Evolutionary conservation across 352 stramenopile species (phyloP).

Genomic region (Globisporangium orthogonon): DNA sequence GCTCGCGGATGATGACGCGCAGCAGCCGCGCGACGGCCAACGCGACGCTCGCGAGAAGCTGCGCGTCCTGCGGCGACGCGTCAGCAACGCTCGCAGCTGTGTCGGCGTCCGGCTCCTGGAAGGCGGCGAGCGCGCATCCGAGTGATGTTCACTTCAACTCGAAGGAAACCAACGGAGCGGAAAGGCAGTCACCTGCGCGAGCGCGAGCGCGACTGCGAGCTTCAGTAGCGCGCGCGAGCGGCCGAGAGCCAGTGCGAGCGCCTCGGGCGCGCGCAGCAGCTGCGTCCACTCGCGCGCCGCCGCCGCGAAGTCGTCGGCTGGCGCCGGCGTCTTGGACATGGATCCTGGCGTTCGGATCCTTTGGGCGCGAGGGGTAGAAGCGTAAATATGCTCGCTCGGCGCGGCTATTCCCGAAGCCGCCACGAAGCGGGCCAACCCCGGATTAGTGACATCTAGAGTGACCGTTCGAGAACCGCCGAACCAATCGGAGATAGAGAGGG

Average conservation of each 20-base stretch:
- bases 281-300: slow-evolving; percentile 34
- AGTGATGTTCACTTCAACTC: too few species aligned
- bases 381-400: too few species aligned
- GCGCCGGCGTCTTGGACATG: slow-evolving; percentile 1
- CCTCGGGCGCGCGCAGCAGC: slow-evolving; percentile 22
- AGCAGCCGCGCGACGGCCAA: slow-evolving; percentile 34
- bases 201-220: slow-evolving; percentile 27
- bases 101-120: neutral
- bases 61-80: slow-evolving; percentile 24
- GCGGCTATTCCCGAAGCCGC: too few species aligned
- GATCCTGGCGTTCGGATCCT: too few species aligned
- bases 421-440: too few species aligned
- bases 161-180: neutral
- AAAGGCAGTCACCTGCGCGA: slow-evolving; percentile 1
- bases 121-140: too few species aligned
- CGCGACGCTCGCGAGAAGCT: slow-evolving; percentile 28
- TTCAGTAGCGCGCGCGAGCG: slow-evolving; percentile 23
- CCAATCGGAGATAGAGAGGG: neutral
- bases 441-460: neutral
- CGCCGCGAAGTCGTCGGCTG: slow-evolving; percentile 16
- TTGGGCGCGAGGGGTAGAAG: too few species aligned
- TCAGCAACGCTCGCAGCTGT: neutral
- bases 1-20: slow-evolving; percentile 36
- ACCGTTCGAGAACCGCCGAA: neutral
- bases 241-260: slow-evolving; percentile 15